Evolutionary conservation across 2,329 filamentous ascomycete genomes (phyloP), one percentile per base, ranked within the genome.

Genomic region (Thelonectria blattea): DNA sequence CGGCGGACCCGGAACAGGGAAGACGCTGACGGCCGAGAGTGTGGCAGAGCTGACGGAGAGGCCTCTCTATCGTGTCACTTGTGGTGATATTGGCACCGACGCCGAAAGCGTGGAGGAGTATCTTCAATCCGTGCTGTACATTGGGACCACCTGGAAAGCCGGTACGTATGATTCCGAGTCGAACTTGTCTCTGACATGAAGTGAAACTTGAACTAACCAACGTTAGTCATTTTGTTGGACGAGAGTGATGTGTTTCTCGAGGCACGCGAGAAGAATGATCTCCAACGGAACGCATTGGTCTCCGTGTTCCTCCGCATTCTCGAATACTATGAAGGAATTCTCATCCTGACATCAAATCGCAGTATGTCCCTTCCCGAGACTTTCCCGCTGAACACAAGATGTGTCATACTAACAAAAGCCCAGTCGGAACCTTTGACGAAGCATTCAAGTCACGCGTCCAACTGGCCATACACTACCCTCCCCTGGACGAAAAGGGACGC

Each of bases 291-390:
- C 22, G 24, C 45, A 2, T 14, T 47, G 4, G 45, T 47, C 5
- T 47, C 20, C 7, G 45, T 47, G 11, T 47, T 47, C 22, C 20
- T 47, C 3, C 45, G 45, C 5, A 14, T 32, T 7, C 45, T 47
- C 27, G 45, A 47, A 22, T 47, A 47, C 24, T 47, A 47, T 22
- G 24, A 30, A n/a, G 22, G 45, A 2, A 47, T 47, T 24, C 53
- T 78, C 0, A 72, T 78, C 34, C 62, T 77, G 0, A 78, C 74
- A 0, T 72, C 72, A 2, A 78, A 77, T 37, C 70, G 75, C 9
- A 24, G 46, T 17, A 30, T 32, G 46, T 30, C n/a, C 4, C 46
- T 30, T 12, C 11, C 18, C 18, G 20, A 24, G 43, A 46, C 6
- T 12, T 24, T 46, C 18, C 18, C 15, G 5, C 17, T 5, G 12